Evolutionary conservation across 306 rosid species (phyloP).

Genomic region (Bauhinia variegata): DNA sequence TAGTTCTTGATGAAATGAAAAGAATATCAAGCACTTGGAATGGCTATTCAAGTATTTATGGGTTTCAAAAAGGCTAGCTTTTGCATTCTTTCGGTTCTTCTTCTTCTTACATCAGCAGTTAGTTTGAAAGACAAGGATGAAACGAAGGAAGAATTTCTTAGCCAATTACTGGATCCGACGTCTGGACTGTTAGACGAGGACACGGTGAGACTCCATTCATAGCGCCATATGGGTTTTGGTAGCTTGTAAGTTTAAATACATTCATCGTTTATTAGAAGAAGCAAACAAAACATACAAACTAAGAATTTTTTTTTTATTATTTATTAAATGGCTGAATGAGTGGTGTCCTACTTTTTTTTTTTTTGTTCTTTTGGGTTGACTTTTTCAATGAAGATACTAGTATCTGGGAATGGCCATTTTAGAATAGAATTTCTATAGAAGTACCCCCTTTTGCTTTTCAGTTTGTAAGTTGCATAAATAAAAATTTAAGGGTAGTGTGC

Average conservation of each 20-base stretch:
- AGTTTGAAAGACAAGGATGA: constrained; percentile 49
- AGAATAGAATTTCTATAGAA: background rate
- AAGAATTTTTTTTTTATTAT: too few relatives aligned
- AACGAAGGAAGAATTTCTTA: constrained; percentile 49
- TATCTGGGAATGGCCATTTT: background rate
- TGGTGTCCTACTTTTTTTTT: background rate
- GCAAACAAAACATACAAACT: background rate
- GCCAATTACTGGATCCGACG: constrained; percentile 60
- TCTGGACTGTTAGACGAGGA: constrained; percentile 56
- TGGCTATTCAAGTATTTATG: constrained; percentile 52
- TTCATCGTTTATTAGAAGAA: background rate
- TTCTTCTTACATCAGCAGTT: constrained; percentile 36
- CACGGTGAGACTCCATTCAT: constrained; percentile 59
- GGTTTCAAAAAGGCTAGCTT: constrained; percentile 54
- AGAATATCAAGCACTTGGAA: constrained; percentile 49
- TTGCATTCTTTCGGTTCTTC: constrained; percentile 61
- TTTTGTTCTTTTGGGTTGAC: constrained; percentile 4
- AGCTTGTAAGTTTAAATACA: too few relatives aligned
- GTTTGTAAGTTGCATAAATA: background rate
- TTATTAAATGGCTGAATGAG: background rate
- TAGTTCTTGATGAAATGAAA: constrained; percentile 55
- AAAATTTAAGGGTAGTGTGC: background rate
- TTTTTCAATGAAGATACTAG: background rate
- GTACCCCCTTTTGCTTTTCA: too few relatives aligned
- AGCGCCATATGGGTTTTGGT: too few relatives aligned